These are phyloP conservation scores for Trypanosoma scelopori DNA, from an alignment of 208 protist genomes.

Conservation along the genomic window DNA sequence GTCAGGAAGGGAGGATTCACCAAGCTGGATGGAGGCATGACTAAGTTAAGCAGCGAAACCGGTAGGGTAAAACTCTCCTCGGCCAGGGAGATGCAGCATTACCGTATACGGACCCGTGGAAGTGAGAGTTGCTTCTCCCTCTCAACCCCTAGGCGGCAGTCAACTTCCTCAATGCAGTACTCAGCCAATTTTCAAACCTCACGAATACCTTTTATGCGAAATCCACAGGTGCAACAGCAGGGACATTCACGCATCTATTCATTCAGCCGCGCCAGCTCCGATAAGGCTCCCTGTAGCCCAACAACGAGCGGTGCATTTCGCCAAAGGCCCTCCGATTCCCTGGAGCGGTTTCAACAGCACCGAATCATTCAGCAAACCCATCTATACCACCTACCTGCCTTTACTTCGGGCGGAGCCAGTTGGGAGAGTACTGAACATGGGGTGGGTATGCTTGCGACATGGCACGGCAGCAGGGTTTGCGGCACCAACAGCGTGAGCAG, in stretches of 20 bases:
- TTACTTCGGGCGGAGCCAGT: background rate
- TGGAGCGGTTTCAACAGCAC: slow-evolving; percentile 9
- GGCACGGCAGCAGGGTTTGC: background rate
- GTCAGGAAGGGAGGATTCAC: background rate
- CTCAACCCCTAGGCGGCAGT: slow-evolving; percentile 7
- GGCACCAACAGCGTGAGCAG: slow-evolving; percentile 21
- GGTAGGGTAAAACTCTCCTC: background rate
- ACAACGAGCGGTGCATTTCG: background rate
- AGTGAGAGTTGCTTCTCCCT: slow-evolving; percentile 17
- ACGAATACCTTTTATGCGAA: background rate
- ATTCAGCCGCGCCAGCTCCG: slow-evolving; percentile 9
- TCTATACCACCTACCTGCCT: slow-evolving; percentile 4
- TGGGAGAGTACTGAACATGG: background rate
- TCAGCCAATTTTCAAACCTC: background rate
- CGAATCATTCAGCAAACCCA: background rate
- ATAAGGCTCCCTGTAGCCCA: slow-evolving; percentile 1
- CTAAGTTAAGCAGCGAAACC: background rate
- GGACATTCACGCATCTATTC: slow-evolving; percentile 8
- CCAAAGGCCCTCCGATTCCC: background rate
- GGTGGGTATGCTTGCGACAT: background rate
- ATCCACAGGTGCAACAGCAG: background rate
- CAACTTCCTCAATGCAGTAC: slow-evolving; percentile 11
- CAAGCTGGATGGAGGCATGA: background rate
- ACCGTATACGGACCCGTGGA: background rate
- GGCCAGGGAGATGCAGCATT: background rate